phyloP scores from a whole-genome alignment of 768 basidiomycete species.

The Fomitopsis serialis region DNA sequence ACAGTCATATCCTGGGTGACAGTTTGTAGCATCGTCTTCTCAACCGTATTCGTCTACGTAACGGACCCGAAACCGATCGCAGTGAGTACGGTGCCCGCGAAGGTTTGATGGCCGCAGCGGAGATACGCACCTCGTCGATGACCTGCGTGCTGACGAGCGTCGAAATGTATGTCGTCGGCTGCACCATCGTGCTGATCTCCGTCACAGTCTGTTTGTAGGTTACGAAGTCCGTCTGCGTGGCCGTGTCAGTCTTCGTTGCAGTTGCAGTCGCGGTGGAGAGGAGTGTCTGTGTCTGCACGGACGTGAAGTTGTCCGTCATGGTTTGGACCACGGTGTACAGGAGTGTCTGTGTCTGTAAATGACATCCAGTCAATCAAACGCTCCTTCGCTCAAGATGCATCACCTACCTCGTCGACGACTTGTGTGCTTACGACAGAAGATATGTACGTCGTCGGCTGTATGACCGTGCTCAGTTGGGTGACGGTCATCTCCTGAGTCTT shows the following conservation, averaged over 20 bases:
- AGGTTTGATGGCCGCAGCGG: background rate
- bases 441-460: conserved; percentile 53
- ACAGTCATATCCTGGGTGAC: conserved; percentile 41
- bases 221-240: conserved; percentile 50
- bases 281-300: conserved; percentile 46
- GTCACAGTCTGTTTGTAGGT: conserved; percentile 47
- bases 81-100: background rate
- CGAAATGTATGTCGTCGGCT: conserved; percentile 56
- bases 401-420: conserved; percentile 50
- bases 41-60: conserved; percentile 48
- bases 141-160: conserved; percentile 51
- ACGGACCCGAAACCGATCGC: background rate
- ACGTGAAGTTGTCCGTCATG: conserved; percentile 41
- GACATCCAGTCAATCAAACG: background rate
- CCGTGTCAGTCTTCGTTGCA: conserved; percentile 36
- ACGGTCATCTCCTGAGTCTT: conserved; percentile 45
- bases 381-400: background rate
- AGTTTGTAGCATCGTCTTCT: conserved; percentile 51
- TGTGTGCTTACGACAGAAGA: conserved; percentile 50
- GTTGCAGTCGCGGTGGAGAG: conserved; percentile 32
- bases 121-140: conserved; percentile 44
- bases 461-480: conserved; percentile 43
- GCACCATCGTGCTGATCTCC: conserved; percentile 39
- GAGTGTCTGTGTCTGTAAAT: conserved; percentile 49
- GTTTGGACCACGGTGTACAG: conserved; percentile 52